Percentiles rank a stretch among this genome's conserved stretches.
phyloP scores from a whole-genome alignment of 805 yeast genomes.

The Saturnispora silvae region DNA sequence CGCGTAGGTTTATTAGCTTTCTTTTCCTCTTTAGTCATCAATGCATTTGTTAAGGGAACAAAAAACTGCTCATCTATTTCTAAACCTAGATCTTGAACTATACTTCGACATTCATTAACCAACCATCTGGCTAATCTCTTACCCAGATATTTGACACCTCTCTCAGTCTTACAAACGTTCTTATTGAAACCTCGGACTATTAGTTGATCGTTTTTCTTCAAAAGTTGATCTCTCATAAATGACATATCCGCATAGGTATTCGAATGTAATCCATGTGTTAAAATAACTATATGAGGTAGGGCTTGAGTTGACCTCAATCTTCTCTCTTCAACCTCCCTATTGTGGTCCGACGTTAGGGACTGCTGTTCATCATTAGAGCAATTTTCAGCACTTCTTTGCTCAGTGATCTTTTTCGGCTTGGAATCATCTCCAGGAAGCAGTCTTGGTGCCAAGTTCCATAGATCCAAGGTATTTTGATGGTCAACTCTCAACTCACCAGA shows the following conservation, averaged over 20 bases:
- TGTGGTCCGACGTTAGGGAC: no score
- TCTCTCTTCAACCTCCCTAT: no score
- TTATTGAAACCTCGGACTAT: slow-evolving; percentile 76
- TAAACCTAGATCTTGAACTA: slow-evolving; percentile 22
- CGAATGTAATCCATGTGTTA: slow-evolving; percentile 90
- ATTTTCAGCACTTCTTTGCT: no score
- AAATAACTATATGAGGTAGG: slow-evolving; percentile 77
- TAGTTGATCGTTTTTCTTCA: slow-evolving; percentile 44
- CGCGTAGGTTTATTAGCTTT: no score
- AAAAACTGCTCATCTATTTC: slow-evolving; percentile 11
- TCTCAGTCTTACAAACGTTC: slow-evolving; percentile 79
- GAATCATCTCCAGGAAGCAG: no score
- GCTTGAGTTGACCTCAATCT: no score
- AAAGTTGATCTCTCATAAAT: slow-evolving; percentile 73
- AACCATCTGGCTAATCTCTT: slow-evolving; percentile 68
- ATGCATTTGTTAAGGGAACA: no score
- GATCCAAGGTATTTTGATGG: slow-evolving; percentile 47
- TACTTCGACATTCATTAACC: slow-evolving; percentile 42
- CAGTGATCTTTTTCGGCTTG: slow-evolving; percentile 49
- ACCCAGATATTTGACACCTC: slow-evolving; percentile 81
- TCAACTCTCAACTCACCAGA: slow-evolving; percentile 33
- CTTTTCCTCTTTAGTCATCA: no score
- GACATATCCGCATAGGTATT: slow-evolving; percentile 86
- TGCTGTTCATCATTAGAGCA: no score
- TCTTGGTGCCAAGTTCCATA: slow-evolving; percentile 68